These are phyloP conservation scores for Crucibulum laeve DNA, from an alignment of 768 basidiomycete genomes.

Conservation along the genomic window DNA sequence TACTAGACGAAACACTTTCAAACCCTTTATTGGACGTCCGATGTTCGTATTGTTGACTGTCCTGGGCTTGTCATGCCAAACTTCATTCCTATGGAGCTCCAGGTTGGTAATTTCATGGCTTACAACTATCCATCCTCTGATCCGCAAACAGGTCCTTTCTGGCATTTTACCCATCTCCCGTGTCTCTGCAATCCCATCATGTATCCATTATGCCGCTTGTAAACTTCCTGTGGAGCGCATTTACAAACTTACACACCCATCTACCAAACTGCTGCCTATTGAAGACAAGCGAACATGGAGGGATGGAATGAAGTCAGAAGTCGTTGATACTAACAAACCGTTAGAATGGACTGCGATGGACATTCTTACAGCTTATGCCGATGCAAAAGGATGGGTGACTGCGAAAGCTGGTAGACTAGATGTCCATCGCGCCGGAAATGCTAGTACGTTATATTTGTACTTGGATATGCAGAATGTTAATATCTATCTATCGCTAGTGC, in stretches of 20 bases:
- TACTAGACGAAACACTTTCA: constrained; percentile 92
- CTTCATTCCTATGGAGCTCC: constrained; percentile 76
- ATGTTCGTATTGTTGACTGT: constrained; percentile 90
- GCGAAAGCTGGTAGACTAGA: constrained; percentile 91
- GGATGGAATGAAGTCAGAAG: constrained; percentile 32
- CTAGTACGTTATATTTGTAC: constrained; percentile 50
- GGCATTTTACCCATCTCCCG: constrained; percentile 78
- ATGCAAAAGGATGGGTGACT: constrained; percentile 79
- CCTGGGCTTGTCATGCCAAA: constrained; percentile 93
- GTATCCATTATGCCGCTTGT: constrained; percentile 64
- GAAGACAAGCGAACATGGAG: constrained; percentile 83
- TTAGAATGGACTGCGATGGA: constrained; percentile 81
- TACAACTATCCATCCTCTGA: constrained; percentile 4
- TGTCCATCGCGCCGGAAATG: constrained; percentile 84
- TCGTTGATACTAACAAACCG: constrained; percentile 14
- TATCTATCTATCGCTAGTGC: constrained; percentile 40
- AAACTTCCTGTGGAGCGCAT: constrained; percentile 77
- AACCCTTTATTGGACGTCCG: constrained; percentile 83
- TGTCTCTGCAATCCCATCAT: constrained; percentile 80
- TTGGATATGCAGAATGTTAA: constrained; percentile 1
- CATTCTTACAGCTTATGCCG: constrained; percentile 74
- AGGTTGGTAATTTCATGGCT: constrained; percentile 36
- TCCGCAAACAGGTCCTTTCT: constrained; percentile 48
- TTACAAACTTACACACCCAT: constrained; percentile 54
- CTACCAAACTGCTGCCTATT: constrained; percentile 21